Conservation (phyloP, 1,284 basidiomycete genomes). For the Volvariella surrecta region DNA sequence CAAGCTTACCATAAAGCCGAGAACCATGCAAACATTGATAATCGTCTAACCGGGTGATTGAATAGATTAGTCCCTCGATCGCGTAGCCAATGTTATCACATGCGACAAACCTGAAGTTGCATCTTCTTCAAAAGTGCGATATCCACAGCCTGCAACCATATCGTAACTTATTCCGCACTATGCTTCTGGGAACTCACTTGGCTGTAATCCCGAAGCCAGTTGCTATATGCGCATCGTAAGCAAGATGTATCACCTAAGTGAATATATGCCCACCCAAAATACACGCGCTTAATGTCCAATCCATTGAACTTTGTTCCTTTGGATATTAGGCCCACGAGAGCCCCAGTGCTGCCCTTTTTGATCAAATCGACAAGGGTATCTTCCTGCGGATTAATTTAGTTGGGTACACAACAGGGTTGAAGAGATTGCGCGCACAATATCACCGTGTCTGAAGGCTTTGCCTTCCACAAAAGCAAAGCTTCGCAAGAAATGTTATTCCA, state of each 20-base stretch:
- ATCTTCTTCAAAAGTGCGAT: slow-evolving; percentile 75
- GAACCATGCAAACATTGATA: slow-evolving; percentile 83
- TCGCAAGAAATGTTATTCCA: slow-evolving; percentile 9
- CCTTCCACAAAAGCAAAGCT: slow-evolving; percentile 72
- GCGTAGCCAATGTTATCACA: background rate
- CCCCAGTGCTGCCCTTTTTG: slow-evolving; percentile 46
- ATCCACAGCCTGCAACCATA: slow-evolving; percentile 67
- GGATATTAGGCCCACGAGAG: slow-evolving; percentile 50
- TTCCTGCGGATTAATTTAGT: slow-evolving; percentile 37
- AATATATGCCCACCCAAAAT: slow-evolving; percentile 54
- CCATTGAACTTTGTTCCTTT: slow-evolving; percentile 67
- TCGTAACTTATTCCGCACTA: background rate
- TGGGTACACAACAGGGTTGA: background rate
- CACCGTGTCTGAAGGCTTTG: slow-evolving; percentile 78
- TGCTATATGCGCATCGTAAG: slow-evolving; percentile 29
- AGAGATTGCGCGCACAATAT: slow-evolving; percentile 51
- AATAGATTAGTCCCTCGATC: slow-evolving; percentile 2
- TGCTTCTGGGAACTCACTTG: slow-evolving; percentile 31
- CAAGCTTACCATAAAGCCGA: slow-evolving; percentile 66
- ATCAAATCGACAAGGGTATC: slow-evolving; percentile 56
- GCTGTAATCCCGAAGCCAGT: slow-evolving; percentile 80
- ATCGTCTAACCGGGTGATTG: slow-evolving; percentile 48
- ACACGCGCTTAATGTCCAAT: slow-evolving; percentile 68
- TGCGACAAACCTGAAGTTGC: slow-evolving; percentile 43
- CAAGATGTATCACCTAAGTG: slow-evolving; percentile 9